Evolutionary conservation across 208 protist genomes (phyloP).

Genomic region (Leishmania amazonensis): DNA sequence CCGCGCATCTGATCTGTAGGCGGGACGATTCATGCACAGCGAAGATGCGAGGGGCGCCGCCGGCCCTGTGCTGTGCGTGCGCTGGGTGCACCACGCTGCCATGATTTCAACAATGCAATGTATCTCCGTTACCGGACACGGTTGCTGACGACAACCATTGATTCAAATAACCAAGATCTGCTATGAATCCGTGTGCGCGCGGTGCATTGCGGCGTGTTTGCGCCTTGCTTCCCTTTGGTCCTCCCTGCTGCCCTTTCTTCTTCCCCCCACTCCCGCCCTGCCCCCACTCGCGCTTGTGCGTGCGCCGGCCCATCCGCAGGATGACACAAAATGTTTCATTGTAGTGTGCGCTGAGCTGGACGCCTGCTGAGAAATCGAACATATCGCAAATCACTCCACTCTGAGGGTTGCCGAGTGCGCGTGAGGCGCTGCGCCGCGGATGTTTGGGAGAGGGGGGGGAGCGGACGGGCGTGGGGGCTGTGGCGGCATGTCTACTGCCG

Average conservation of each 20-base stretch:
- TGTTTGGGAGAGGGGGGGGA: no score
- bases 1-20: slow-evolving; percentile 19
- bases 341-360: slow-evolving; percentile 35
- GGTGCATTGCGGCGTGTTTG: not conserved
- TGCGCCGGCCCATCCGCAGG: not conserved
- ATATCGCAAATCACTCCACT: slow-evolving; percentile 40
- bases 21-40: slow-evolving; percentile 60
- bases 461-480: not conserved
- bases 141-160: slow-evolving; percentile 70
- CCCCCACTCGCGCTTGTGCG: not conserved
- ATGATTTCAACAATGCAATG: slow-evolving; percentile 23
- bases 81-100: not conserved
- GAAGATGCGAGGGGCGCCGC: slow-evolving; percentile 20
- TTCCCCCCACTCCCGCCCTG: not conserved
- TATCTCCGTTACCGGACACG: slow-evolving; percentile 55
- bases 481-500: not conserved
- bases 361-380: slow-evolving; percentile 36
- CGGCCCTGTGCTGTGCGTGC: not conserved
- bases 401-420: slow-evolving; percentile 14
- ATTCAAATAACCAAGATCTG: slow-evolving; percentile 78
- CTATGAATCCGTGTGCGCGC: slow-evolving; percentile 41
- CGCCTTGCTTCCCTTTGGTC: not conserved
- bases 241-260: not conserved
- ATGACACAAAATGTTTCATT: slow-evolving; percentile 28
- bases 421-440: not conserved